Evolutionary conservation across 108 stramenopile genomes (phyloP), one percentile per base, ranked within the genome.

Genomic region (Aureococcus anophagefferens): DNA sequence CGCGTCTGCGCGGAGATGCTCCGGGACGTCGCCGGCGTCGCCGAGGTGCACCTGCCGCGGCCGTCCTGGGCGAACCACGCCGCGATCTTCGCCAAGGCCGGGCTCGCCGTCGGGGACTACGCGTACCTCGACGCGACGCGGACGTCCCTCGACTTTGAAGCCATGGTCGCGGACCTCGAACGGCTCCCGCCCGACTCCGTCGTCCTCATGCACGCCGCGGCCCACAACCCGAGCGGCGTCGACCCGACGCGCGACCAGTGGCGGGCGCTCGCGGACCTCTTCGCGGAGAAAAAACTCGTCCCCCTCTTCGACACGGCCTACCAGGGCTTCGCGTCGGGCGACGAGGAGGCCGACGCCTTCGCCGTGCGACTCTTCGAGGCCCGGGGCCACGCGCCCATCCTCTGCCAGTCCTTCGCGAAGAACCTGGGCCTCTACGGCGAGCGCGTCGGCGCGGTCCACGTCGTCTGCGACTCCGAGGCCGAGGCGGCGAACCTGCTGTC

Each of bases 401-500:
- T 79, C 33, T 75, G 77, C 29, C 30, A 35, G 62, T 75, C 73
- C n/a, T 86, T 78, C 82, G 45, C 74, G 40, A 86, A 86, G 68
- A 86, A 83, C 75, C 63, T 86, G 68, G 85, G 85, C 13, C 72
- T 86, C 30, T 86, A 84, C 72, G 75, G 75, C 17, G 77, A 84
- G 51, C 67, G 83, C 4, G 33, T 76, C 18, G 83, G 83, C 21
- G 77, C 75, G 0, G 33, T 84, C 25, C 74, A 79, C 66, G 70
- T 78, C 7, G 28, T 33, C 45, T 9, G 35, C 35, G 68, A 36
- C 33, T 33, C 63, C 0, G 71, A 62, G 36, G 15, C 11, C 18
- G 77, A 70, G 37, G 68, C 63, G 9, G 35, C 31, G 4, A 30
- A 29, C 5, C 73, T 80, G 33, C 33, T 65, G 37, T 65, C 74